phyloP scores from a whole-genome alignment of 192 early-diverging fungal species.

The Backusella circina region DNA sequence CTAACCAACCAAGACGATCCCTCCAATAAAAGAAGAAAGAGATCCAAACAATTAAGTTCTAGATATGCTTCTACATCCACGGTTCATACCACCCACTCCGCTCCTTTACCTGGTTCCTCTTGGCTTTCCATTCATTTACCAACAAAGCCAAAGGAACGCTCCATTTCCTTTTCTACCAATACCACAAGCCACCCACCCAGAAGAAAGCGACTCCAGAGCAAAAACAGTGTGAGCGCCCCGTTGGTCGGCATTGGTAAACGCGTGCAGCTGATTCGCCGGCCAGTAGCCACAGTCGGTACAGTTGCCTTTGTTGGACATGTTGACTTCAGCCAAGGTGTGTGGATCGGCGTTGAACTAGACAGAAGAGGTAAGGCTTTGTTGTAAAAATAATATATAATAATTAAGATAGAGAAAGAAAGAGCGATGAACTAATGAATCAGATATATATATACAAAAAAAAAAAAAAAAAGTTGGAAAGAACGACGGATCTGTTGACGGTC shows the following conservation, averaged over 20 bases:
- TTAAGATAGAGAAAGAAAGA: too few relatives aligned
- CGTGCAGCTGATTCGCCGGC: constrained; percentile 11
- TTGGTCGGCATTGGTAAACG: constrained; percentile 9
- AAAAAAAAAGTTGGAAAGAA: constrained; percentile 59
- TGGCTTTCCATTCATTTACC: constrained; percentile 4
- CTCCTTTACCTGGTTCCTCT: background rate
- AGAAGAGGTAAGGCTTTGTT: constrained; percentile 13
- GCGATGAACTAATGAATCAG: too few relatives aligned
- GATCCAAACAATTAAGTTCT: background rate
- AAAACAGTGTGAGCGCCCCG: background rate
- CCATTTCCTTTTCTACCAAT: background rate
- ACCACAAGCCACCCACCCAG: background rate
- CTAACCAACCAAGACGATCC: background rate
- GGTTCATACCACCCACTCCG: background rate
- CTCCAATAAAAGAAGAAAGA: background rate
- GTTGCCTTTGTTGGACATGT: constrained; percentile 79
- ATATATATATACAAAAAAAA: background rate
- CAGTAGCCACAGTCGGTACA: constrained; percentile 39
- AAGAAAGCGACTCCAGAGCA: background rate
- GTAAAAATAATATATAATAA: background rate
- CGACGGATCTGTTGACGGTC: constrained; percentile 65
- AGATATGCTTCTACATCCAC: constrained; percentile 4
- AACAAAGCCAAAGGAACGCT: background rate
- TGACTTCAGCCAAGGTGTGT: constrained; percentile 72
- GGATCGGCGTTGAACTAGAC: constrained; percentile 89